Conservation (phyloP, 1,139 yeast genomes). For the Candida albicans region DNA sequence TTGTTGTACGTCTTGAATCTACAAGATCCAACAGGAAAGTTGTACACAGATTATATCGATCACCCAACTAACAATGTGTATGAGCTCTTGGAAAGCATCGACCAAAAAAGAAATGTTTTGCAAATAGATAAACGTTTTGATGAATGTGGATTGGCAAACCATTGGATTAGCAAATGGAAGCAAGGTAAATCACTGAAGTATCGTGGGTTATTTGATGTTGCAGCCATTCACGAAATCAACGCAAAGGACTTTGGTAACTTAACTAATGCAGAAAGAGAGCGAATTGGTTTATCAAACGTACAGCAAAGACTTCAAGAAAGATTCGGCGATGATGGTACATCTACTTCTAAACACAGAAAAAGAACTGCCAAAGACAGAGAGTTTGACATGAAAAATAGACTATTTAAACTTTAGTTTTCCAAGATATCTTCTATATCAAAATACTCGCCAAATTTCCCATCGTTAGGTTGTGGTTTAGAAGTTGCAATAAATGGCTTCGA, state of each 20-base stretch:
- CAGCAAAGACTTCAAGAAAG: conserved; percentile 32
- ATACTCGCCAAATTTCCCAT: conserved; percentile 29
- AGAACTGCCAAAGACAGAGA: conserved; percentile 50
- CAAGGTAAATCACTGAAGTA: conserved; percentile 48
- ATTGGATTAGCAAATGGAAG: conserved; percentile 69
- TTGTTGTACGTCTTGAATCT: conserved; percentile 71
- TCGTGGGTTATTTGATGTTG: conserved; percentile 39
- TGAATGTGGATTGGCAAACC: conserved; percentile 63
- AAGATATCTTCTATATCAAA: conserved; percentile 36
- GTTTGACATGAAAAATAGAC: conserved; percentile 38
- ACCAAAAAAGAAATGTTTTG: conserved; percentile 40
- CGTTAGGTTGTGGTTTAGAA: conserved; percentile 19
- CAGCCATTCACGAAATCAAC: conserved; percentile 33
- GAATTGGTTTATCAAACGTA: conserved; percentile 32
- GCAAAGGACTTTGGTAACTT: conserved; percentile 26
- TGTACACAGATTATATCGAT: conserved; percentile 47
- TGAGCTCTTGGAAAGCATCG: conserved; percentile 57
- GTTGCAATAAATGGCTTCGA: conserved; percentile 12
- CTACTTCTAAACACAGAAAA: conserved; percentile 34
- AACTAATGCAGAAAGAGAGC: conserved; percentile 29
- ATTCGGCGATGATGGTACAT: conserved; percentile 44
- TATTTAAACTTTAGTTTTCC: conserved; percentile 32
- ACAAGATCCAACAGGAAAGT: conserved; percentile 49
- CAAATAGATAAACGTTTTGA: conserved; percentile 40
- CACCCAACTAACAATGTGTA: conserved; percentile 77